Evolutionary conservation across 495 filamentous ascomycete species (phyloP), one percentile per base, ranked within the genome.

Genomic region (Cudoniella acicularis): DNA sequence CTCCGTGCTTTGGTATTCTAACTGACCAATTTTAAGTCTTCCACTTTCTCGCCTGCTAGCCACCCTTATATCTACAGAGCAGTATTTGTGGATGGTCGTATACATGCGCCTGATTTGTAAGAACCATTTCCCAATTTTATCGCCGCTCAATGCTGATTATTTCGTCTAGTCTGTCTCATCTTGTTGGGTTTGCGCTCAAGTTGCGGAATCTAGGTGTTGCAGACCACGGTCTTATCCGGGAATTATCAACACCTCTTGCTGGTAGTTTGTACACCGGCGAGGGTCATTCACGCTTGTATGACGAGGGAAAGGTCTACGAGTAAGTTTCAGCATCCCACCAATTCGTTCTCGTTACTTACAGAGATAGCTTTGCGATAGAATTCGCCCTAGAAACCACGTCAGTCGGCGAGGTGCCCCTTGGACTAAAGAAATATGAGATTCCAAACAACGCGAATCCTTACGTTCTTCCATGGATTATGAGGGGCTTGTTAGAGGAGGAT

Each of bases 31-130:
- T 27, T 66, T 30, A 54, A 92, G 84, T 96, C 92, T 16, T 90
- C 92, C 0, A 85, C 91, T 1, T 96, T 95, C 64, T 83, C 90
- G 1, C 86, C 86, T 3, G 83, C 89, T 3, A 83, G 83, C 30
- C 94, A 98, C 68, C 94, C 94, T 2, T 92, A 96, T 64, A 92
- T 98, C 41, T 93, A 88, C 67, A 84, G 94, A 22, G 90, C 92
- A 25, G 93, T 93, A 4, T 98, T 98, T 68, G 90, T 98, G 49
- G 93, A 98, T 70, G 91, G 92, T 36, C 82, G 92, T 59, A 83
- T 96, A 25, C 93, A 98, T 67, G 87, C 93, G 8, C 91, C 94
- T 4, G 91, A 95, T 68, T 98, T 97, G 83, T 87, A 71, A 68
- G 84, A 62, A 16, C 13, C n/a, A 18, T 59, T 2, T 27, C 1